Base-by-base conservation (phyloP, 805 yeast genomes). In the Wickerhamiella nectarea region DNA sequence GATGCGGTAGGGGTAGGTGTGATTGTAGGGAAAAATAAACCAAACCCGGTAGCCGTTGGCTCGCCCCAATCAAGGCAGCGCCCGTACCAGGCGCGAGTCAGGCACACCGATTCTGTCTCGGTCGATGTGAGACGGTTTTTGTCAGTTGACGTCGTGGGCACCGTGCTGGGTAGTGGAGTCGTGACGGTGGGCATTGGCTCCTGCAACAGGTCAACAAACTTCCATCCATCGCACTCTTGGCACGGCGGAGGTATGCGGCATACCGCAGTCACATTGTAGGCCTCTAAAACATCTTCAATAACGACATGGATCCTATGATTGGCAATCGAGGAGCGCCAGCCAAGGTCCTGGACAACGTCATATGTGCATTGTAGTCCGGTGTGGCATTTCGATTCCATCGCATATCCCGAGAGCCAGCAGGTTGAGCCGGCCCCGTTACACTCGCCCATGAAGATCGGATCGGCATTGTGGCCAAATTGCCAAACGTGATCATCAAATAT, bases 401-500 rank as follows among this genome's bases (percentile, higher is more conserved):
- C 98, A 60, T 85, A 91, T 0, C 98, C 98, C 1, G 83, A 95
- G 7, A 84, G 69, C 47, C 89, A 78, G 61, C 98, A 91, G 1
- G 87, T 63, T 0, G 93, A 79, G 3, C 89, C 76, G 0, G 91
- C 93, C 8, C 98, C 98, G 56, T 82, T 86, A 59, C 98, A 91
- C 7, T 85, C 87, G 0, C 98, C 98, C 89, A 87, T 80, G 56
- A 70, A 91, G 1, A 91, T 83, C 1, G 98, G 98, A 59, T 91
- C 98, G 0, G 95, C 97, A 1, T 91, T 91, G 59, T 91, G 89
- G 2, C 98, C 98, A 57, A 91, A 66, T 58, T 91, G 96, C 93
- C 94, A 91, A 8, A 91, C 73, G 50, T 83, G 79, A 54, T 87
- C 96, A 62, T 75, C 65, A 53, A 78, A 73, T 6, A 66, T 62